Percentiles rank a stretch among this genome's conserved stretches.
Conservation (phyloP, 148 eudicot genomes). For the Chenopodium berlandieri region DNA sequence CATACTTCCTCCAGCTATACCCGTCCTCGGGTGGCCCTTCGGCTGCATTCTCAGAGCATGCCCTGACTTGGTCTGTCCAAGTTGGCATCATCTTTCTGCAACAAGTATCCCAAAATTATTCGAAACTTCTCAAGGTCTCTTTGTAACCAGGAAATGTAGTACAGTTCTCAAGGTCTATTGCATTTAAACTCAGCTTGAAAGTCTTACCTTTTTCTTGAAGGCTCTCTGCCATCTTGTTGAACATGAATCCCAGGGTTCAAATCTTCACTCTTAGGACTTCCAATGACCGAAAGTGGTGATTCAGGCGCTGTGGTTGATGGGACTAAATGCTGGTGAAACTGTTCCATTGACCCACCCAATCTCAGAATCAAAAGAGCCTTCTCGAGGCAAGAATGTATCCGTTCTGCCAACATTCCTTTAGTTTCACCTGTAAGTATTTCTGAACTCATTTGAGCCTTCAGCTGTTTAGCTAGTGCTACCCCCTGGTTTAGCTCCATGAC, state of each 20-base stretch:
- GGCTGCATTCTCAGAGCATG: slow-evolving; percentile 46
- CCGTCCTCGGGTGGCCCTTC: slow-evolving; percentile 83
- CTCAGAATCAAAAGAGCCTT: slow-evolving; percentile 63
- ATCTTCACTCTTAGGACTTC: slow-evolving; percentile 57
- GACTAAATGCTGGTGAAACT: slow-evolving; percentile 32
- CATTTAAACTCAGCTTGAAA: background rate
- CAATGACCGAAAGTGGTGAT: slow-evolving; percentile 56
- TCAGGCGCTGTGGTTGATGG: slow-evolving; percentile 36
- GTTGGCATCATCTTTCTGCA: slow-evolving; percentile 67
- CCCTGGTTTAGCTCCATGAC: slow-evolving; percentile 61
- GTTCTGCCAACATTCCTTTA: slow-evolving; percentile 43
- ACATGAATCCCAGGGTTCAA: slow-evolving; percentile 28
- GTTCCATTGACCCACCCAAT: slow-evolving; percentile 44
- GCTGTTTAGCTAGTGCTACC: slow-evolving; percentile 60
- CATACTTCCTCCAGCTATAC: slow-evolving; percentile 95
- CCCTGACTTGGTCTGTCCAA: slow-evolving; percentile 67
- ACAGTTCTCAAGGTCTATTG: background rate
- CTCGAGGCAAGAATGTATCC: slow-evolving; percentile 61
- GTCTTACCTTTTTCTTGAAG: slow-evolving; percentile 69
- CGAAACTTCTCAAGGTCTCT: background rate
- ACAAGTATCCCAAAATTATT: slow-evolving; percentile 14
- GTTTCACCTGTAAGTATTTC: slow-evolving; percentile 32
- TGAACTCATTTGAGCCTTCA: slow-evolving; percentile 44
- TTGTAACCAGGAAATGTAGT: background rate
- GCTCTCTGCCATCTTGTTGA: slow-evolving; percentile 32